Evolutionary conservation across 768 basidiomycete species (phyloP), one percentile per base, ranked within the genome.

Genomic region (Amyloporia xantha): DNA sequence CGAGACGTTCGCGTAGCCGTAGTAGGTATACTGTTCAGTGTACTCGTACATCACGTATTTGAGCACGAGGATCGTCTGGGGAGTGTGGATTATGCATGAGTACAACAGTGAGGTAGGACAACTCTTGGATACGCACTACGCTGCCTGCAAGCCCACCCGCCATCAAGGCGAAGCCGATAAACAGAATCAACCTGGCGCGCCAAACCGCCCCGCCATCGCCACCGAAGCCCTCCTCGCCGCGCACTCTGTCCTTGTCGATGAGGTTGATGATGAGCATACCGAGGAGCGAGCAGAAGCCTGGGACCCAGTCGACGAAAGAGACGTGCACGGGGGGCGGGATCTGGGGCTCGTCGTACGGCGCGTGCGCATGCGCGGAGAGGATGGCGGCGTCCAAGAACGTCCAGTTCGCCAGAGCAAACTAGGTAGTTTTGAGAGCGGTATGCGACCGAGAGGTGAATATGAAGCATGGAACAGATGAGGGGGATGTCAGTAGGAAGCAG

Each of bases 101-200:
- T n/a, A n/a, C n/a, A n/a, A n/a, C n/a, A n/a, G n/a, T n/a, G n/a
- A n/a, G n/a, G n/a, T n/a, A 35, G 33, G 9, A 35, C 33, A 9
- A n/a, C 33, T 9, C 33, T n/a, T n/a, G n/a, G 11, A 19, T 12
- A 81, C 93, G 59, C 61, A 97, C 94, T 63, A 96, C 81, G 61
- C 92, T 94, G 43, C 95, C 96, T n/a, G 95, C 96, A 39, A 98
- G 64, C 0, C 96, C 96, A 6, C 96, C 95, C 2, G 96, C 96
- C 92, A 99, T 93, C 40, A 98, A 65, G 1, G 95, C 93, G 60
- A 99, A 96, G 1, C 95, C 95, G 51, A 97, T 77, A 67, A 99
- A 99, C 53, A 98, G 65, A 61, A 95, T 81, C 55, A 96, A 68
- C 25, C 94, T 71, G 5, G 95, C 95, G 54, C 89, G 74, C 91